phyloP scores from a whole-genome alignment of 768 basidiomycete species.

The Mycena galopus region DNA sequence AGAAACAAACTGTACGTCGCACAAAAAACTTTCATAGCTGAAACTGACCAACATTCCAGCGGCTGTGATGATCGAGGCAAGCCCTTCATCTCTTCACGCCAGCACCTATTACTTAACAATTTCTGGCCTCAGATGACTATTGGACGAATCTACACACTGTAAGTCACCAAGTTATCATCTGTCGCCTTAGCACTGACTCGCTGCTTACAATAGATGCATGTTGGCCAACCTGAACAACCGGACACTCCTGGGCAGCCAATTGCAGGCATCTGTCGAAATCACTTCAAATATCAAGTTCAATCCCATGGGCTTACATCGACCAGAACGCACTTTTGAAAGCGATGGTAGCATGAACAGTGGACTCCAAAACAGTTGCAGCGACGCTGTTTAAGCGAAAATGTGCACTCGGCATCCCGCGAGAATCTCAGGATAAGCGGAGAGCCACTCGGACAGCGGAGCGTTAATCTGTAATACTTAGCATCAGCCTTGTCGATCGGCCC shows the following conservation, averaged over 20 bases:
- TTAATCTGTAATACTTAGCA: no score
- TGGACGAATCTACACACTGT: not conserved
- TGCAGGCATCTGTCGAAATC: not conserved
- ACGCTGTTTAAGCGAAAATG: not conserved
- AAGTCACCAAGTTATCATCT: not conserved
- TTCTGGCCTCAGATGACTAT: not conserved
- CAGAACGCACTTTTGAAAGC: not conserved
- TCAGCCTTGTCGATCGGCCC: no score
- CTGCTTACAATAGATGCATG: not conserved
- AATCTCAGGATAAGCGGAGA: not conserved
- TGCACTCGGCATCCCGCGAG: not conserved
- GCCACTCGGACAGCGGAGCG: no score
- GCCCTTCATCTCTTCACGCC: not conserved
- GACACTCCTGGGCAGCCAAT: not conserved
- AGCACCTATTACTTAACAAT: not conserved
- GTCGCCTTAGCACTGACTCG: not conserved
- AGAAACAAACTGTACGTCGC: not conserved
- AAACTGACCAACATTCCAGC: not conserved
- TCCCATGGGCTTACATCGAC: not conserved
- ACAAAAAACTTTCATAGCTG: not conserved
- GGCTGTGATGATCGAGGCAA: not conserved
- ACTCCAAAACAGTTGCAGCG: not conserved
- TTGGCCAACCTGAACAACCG: not conserved
- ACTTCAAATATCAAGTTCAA: not conserved
- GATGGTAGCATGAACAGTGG: conserved; percentile 1